Evolutionary conservation across 139 green algal genomes (phyloP).

Genomic region (Picochlorum sp.): DNA sequence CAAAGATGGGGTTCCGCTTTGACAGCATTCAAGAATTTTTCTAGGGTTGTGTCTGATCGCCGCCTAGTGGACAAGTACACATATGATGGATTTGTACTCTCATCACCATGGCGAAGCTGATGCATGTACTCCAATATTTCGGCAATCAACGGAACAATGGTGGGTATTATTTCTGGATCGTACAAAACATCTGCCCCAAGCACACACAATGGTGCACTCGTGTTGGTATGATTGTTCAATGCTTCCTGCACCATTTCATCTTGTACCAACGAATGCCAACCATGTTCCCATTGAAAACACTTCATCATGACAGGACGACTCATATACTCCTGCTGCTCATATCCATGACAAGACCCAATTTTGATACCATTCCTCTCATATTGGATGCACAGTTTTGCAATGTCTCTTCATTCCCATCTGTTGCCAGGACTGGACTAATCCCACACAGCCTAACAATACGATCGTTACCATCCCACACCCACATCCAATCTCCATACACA

Average conservation of each 20-base stretch:
- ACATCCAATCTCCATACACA: conserved; percentile 60
- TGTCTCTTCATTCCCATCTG: conserved; percentile 49
- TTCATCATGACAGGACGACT: not conserved
- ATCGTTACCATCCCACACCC: conserved; percentile 46
- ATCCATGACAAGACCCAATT: not conserved
- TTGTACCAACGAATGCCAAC: conserved; percentile 8
- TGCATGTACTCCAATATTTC: conserved; percentile 4
- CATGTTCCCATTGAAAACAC: conserved; percentile 5
- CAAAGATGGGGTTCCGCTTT: not conserved
- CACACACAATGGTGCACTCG: not conserved
- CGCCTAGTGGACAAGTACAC: conserved; percentile 7
- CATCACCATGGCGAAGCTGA: conserved; percentile 11
- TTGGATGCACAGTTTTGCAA: conserved; percentile 61
- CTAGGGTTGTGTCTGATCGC: not conserved
- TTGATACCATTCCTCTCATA: conserved; percentile 48
- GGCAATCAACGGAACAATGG: conserved; percentile 17
- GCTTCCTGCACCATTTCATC: not conserved
- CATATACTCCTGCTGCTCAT: too few species aligned
- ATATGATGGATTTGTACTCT: conserved; percentile 17
- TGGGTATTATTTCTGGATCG: conserved; percentile 36
- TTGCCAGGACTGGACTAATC: conserved; percentile 27
- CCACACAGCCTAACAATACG: conserved; percentile 16
- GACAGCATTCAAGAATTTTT: conserved; percentile 7
- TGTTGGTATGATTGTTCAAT: not conserved
- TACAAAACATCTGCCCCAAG: conserved; percentile 57